Conservation (phyloP, 257 asterid genomes). For the Rehmannia glutinosa region DNA sequence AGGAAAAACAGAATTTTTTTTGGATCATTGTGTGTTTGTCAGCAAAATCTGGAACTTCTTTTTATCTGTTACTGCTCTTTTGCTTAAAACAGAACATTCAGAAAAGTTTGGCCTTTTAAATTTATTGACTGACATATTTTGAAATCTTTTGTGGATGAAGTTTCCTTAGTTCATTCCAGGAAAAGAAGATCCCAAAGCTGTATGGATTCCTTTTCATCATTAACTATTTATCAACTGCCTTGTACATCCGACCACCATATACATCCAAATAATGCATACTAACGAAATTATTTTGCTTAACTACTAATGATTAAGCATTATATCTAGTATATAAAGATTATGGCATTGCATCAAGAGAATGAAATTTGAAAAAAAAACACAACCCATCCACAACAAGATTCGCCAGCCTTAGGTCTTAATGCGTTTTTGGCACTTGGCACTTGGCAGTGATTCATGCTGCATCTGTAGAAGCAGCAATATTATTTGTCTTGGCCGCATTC, state of each 20-base stretch:
- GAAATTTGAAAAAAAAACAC: background rate
- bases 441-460: background rate
- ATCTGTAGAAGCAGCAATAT: background rate
- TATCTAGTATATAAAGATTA: constrained; percentile 6
- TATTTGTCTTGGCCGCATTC: background rate
- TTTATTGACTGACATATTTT: background rate
- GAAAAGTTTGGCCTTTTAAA: background rate
- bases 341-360: background rate
- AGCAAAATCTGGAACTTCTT: background rate
- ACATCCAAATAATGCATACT: constrained; percentile 4
- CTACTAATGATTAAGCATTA: background rate
- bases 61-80: background rate
- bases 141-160: background rate
- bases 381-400: background rate
- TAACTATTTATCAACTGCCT: background rate
- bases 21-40: background rate
- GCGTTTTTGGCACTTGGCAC: background rate
- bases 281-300: background rate
- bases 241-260: background rate
- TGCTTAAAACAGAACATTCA: background rate
- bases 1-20: background rate
- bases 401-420: background rate
- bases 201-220: background rate
- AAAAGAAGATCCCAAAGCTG: background rate
- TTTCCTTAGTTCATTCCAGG: background rate